phyloP scores from a whole-genome alignment of 2,329 filamentous ascomycete genomes.

The Seiridium unicorne region DNA sequence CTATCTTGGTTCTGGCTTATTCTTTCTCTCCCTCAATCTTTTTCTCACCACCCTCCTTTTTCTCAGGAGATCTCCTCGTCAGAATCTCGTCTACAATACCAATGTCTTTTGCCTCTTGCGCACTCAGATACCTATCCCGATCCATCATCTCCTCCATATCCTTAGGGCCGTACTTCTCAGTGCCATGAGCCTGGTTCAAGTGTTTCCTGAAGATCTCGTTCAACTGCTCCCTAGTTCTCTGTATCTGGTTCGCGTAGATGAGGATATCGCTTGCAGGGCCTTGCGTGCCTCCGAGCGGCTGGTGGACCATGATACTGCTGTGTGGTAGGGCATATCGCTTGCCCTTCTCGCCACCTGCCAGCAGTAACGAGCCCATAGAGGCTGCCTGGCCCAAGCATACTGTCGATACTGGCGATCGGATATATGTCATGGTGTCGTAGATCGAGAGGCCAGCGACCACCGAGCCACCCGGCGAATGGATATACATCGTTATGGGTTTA shows the following conservation, averaged over 20 bases:
- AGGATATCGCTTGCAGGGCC: slow-evolving; percentile 78
- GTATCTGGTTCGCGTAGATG: slow-evolving; percentile 96
- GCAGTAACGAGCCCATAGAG: slow-evolving; percentile 87
- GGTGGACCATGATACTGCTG: slow-evolving; percentile 94
- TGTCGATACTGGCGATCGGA: slow-evolving; percentile 86
- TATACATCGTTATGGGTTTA: slow-evolving; percentile 96
- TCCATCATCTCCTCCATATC: slow-evolving; percentile 97
- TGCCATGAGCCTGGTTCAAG: slow-evolving; percentile 71
- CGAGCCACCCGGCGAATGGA: slow-evolving; percentile 92
- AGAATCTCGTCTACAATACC: slow-evolving; percentile 93
- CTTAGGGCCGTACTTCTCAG: slow-evolving; percentile 75
- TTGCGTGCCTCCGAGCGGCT: slow-evolving; percentile 74
- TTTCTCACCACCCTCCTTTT: slow-evolving; percentile 21
- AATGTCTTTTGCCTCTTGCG: slow-evolving; percentile 82
- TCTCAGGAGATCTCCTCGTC: slow-evolving; percentile 53
- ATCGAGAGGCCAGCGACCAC: slow-evolving; percentile 88
- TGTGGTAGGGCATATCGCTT: slow-evolving; percentile 91
- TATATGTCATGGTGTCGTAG: slow-evolving; percentile 99
- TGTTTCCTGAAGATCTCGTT: slow-evolving; percentile 89
- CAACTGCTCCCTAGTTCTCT: slow-evolving; percentile 78
- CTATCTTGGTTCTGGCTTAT: background rate
- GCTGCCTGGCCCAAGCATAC: slow-evolving; percentile 94
- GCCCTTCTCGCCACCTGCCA: slow-evolving; percentile 81
- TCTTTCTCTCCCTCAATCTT: background rate
- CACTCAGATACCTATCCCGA: slow-evolving; percentile 89